Evolutionary conservation across 2,329 filamentous ascomycete genomes (phyloP).

Genomic region (Cladophialophora carrionii): DNA sequence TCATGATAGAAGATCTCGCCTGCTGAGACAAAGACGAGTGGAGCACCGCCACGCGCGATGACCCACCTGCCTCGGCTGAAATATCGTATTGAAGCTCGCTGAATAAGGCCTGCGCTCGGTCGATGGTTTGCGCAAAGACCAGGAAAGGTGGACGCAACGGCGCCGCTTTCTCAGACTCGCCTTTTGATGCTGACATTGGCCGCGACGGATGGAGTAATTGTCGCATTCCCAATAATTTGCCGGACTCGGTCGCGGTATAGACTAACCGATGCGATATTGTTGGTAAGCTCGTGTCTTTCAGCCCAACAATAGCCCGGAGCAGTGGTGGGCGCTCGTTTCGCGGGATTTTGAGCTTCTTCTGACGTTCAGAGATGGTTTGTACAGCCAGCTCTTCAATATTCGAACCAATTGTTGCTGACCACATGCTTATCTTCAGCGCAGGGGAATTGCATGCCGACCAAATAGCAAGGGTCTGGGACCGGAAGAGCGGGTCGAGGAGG

Average conservation of each 20-base stretch:
- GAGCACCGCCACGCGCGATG: slow-evolving; percentile 81
- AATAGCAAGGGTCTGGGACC: slow-evolving; percentile 81
- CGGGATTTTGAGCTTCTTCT: slow-evolving; percentile 45
- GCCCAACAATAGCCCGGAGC: slow-evolving; percentile 85
- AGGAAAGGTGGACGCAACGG: slow-evolving; percentile 83
- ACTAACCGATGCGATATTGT: slow-evolving; percentile 86
- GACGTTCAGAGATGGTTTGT: slow-evolving; percentile 65
- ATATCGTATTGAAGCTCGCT: slow-evolving; percentile 94
- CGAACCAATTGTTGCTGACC: slow-evolving; percentile 97
- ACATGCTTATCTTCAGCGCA: slow-evolving; percentile 75
- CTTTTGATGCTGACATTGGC: slow-evolving; percentile 50
- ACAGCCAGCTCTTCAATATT: slow-evolving; percentile 80
- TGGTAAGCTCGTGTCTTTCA: slow-evolving; percentile 93
- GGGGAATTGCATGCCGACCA: slow-evolving; percentile 77
- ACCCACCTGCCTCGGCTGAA: slow-evolving; percentile 80
- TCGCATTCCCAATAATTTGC: slow-evolving; percentile 87
- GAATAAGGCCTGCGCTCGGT: slow-evolving; percentile 82
- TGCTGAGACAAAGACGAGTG: slow-evolving; percentile 82
- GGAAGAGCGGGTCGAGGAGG: slow-evolving; percentile 85
- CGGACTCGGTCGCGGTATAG: slow-evolving; percentile 89
- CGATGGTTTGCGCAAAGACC: slow-evolving; percentile 95
- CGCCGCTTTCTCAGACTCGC: slow-evolving; percentile 55
- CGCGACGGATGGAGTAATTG: slow-evolving; percentile 76
- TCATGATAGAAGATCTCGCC: slow-evolving; percentile 78
- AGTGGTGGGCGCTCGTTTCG: slow-evolving; percentile 55